These are phyloP conservation scores for Phytophthora lateralis DNA, from an alignment of 352 stramenopile species.

Conservation along the genomic window DNA sequence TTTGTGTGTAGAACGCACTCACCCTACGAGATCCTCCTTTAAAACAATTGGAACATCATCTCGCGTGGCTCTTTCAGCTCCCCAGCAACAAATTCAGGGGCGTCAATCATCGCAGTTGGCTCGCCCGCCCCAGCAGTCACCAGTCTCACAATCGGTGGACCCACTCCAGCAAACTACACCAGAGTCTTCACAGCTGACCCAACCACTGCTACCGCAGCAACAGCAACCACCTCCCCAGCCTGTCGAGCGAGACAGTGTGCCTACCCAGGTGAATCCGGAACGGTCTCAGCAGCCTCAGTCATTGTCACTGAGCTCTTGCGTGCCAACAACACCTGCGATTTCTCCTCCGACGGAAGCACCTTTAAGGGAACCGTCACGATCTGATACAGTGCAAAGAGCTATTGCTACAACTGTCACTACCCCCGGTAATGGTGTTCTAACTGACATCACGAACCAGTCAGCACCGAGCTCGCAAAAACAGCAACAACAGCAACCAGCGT, in stretches of 20 bases:
- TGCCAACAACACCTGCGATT: not conserved
- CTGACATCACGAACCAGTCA: slow-evolving; percentile 75
- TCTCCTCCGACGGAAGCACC: slow-evolving; percentile 10
- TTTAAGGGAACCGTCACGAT: slow-evolving; percentile 3
- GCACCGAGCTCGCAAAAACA: slow-evolving; percentile 16
- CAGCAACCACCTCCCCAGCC: slow-evolving; percentile 4
- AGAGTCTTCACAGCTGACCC: slow-evolving; percentile 6
- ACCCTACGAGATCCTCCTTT: slow-evolving; percentile 7
- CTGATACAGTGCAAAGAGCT: slow-evolving; percentile 9
- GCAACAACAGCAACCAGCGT: slow-evolving; percentile 24
- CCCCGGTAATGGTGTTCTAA: slow-evolving; percentile 34
- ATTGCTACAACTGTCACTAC: slow-evolving; percentile 7
- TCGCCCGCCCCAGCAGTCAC: not conserved
- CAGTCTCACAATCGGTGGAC: slow-evolving; percentile 8
- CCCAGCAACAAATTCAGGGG: slow-evolving; percentile 22
- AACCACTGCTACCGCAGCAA: slow-evolving; percentile 5
- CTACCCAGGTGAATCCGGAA: slow-evolving; percentile 3
- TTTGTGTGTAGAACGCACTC: slow-evolving; percentile 22
- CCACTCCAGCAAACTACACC: slow-evolving; percentile 3
- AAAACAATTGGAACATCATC: slow-evolving; percentile 12
- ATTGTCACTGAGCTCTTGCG: slow-evolving; percentile 2
- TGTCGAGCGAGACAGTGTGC: slow-evolving; percentile 16
- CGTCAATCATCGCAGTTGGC: slow-evolving; percentile 18
- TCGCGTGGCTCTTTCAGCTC: slow-evolving; percentile 33
- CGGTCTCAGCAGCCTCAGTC: slow-evolving; percentile 13